Conservation (phyloP, 2,329 filamentous ascomycete species). For the Phialophora expanda region DNA sequence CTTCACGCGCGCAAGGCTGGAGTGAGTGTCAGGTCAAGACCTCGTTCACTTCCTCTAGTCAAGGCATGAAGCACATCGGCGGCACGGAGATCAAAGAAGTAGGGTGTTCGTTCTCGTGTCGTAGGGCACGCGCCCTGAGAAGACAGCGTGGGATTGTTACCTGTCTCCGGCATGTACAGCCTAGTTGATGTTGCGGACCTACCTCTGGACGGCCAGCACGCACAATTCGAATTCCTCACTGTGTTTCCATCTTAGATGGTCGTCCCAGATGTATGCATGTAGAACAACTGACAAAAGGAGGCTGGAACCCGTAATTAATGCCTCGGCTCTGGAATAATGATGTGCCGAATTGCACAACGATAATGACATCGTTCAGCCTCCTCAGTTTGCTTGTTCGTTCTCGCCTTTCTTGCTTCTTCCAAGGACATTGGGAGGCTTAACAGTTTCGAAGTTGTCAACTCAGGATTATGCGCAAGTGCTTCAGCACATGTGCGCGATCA, state of each 20-base stretch:
- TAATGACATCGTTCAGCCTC: not conserved
- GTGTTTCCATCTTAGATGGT: not conserved
- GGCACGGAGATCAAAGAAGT: too few relatives aligned
- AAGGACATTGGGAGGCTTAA: not conserved
- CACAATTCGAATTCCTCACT: too few relatives aligned
- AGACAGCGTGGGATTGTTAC: not conserved
- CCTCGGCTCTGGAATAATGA: not conserved
- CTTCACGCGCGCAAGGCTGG: not conserved
- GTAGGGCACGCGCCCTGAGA: too few relatives aligned
- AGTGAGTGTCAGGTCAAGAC: not conserved
- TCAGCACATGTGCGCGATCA: conserved; percentile 37
- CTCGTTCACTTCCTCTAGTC: not conserved
- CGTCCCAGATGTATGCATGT: not conserved
- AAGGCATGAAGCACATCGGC: too few relatives aligned
- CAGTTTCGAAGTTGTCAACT: not conserved
- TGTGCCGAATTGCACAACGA: not conserved
- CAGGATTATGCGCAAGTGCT: conserved; percentile 39
- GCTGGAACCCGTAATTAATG: too few relatives aligned
- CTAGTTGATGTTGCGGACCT: not conserved
- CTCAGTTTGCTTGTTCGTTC: not conserved
- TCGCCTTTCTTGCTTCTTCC: too few relatives aligned
- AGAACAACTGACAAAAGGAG: not conserved
- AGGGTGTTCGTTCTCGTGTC: too few relatives aligned
- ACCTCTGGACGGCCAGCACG: not conserved
- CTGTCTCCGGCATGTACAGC: not conserved